Evolutionary conservation across 768 basidiomycete species (phyloP).

Genomic region (Rhodotorula kratochvilovae): DNA sequence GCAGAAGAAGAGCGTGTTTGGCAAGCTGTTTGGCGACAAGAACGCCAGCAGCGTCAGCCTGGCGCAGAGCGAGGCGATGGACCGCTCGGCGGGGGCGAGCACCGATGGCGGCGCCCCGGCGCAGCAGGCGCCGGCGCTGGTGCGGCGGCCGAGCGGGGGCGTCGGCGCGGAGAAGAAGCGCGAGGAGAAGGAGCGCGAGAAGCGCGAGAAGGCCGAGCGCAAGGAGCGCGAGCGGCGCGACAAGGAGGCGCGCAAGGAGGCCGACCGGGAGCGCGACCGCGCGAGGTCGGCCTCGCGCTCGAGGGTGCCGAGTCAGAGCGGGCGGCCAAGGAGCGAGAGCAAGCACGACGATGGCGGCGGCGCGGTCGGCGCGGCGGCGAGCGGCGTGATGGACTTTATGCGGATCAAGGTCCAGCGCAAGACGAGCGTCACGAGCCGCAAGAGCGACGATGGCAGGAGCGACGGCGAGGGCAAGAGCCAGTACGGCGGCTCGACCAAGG

Average conservation of each 20-base stretch:
- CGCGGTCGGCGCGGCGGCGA: too few relatives aligned
- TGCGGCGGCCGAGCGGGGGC: not conserved
- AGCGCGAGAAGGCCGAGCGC: constrained; percentile 21
- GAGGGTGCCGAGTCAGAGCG: constrained; percentile 20
- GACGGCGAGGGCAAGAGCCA: constrained; percentile 11
- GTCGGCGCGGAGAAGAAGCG: not conserved
- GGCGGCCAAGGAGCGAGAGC: not conserved
- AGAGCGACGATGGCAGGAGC: constrained; percentile 31
- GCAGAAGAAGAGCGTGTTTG: constrained; percentile 37
- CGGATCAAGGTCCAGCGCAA: constrained; percentile 37
- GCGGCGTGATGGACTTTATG: constrained; percentile 36
- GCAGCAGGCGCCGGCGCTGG: not conserved
- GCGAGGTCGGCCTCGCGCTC: not conserved
- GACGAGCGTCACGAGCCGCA: constrained; percentile 27
- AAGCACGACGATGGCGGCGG: constrained; percentile 11
- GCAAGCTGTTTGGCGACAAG: constrained; percentile 33
- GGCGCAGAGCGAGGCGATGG: not conserved
- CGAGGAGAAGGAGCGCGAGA: constrained; percentile 14
- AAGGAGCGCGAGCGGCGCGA: constrained; percentile 28
- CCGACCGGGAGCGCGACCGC: constrained; percentile 24
- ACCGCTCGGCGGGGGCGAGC: not conserved
- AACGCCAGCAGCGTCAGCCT: constrained; percentile 13
- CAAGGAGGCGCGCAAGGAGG: constrained; percentile 19
- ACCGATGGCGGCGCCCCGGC: not conserved
- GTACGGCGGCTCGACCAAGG: constrained; percentile 30